Evolutionary conservation across 345 rosid genomes (phyloP).

Genomic region (Cardamine occulta): DNA sequence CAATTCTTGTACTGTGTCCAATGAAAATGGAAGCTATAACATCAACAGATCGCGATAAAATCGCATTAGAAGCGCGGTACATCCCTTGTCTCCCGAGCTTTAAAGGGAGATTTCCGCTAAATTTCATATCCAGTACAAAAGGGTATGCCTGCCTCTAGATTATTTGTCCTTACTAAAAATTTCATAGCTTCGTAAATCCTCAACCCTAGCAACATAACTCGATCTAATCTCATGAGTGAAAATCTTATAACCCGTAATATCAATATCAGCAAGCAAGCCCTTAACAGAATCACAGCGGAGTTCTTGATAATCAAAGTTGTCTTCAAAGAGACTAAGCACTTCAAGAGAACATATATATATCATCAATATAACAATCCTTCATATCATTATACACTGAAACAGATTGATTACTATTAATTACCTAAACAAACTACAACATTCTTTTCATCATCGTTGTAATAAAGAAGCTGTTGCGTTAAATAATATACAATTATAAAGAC

Average conservation of each 20-base stretch:
- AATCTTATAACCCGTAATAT: slow-evolving; percentile 96
- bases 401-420: no score
- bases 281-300: slow-evolving; percentile 79
- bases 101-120: slow-evolving; percentile 59
- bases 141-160: slow-evolving; percentile 98
- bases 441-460: no score
- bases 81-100: slow-evolving; percentile 77
- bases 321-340: not conserved
- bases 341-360: not conserved
- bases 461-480: not conserved
- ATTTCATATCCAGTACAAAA: slow-evolving; percentile 75
- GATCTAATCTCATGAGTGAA: slow-evolving; percentile 86
- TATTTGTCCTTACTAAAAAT: slow-evolving; percentile 81
- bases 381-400: not conserved
- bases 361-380: no score
- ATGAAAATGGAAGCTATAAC: slow-evolving; percentile 72
- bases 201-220: slow-evolving; percentile 81
- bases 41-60: slow-evolving; percentile 62
- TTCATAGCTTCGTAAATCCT: slow-evolving; percentile 84
- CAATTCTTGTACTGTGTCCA: slow-evolving; percentile 72
- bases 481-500: not conserved
- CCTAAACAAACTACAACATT: not conserved
- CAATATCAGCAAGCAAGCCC: slow-evolving; percentile 90
- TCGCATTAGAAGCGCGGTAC: slow-evolving; percentile 66
- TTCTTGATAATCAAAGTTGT: not conserved